Evolutionary conservation across 495 filamentous ascomycete species (phyloP), one percentile per base, ranked within the genome.

Genomic region (Penicillium paradoxum): DNA sequence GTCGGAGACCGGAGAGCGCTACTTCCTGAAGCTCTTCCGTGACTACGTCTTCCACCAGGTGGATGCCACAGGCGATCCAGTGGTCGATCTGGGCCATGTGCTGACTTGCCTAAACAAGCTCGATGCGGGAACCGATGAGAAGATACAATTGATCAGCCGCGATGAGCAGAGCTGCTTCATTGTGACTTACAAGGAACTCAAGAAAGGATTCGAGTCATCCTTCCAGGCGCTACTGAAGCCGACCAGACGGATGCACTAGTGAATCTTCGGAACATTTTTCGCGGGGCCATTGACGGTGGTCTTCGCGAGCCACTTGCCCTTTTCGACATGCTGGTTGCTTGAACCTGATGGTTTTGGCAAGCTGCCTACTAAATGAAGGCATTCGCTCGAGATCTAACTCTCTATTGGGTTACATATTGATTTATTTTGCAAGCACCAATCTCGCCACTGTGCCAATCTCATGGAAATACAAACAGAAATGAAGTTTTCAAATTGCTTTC

Each of bases 21-120:
- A 95, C 63, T 85, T 84, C 58, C 71, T 97, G 48, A 95, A 95
- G 70, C 77, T 98, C 29, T 97, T 97, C 77, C 84, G 93, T 38
- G 95, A 98, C 68, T 97, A 95, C 54, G 87, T 97, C 45, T 98
- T 97, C 70, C 93, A 98, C 67, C 90, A 92, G 51, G 90, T 96
- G 21, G 90, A 97, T 59, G 78, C 82, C 22, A 79, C 89, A 53
- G 90, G 88, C 11, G 84, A 87, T 18, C 86, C 93, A 0, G 84
- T 88, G 6, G 71, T 93, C 3, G 85, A 95, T 61, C 76, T 97
- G 24, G 91, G 84, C 0, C 91, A 97, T 71, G 84, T 97, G 37
- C 59, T 97, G 17, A 76, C 73, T 25, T 90, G 85, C 63, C 60
- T 98, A 58, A 96, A 91, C 69, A 96, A 96, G 67, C 74, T 98